phyloP scores from a whole-genome alignment of 1,139 yeast genomes.

The Kodamaea sp. region DNA sequence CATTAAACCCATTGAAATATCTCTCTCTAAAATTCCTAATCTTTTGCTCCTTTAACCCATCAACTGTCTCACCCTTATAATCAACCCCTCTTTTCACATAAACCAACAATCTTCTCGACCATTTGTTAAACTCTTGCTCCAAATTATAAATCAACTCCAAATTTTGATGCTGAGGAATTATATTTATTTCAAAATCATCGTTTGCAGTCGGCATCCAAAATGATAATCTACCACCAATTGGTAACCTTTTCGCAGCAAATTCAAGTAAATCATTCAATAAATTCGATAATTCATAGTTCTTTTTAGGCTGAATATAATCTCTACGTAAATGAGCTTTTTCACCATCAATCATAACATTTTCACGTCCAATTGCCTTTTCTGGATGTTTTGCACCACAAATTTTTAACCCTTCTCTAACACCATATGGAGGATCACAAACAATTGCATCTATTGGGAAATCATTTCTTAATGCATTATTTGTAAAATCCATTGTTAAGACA shows the following conservation, averaged over 20 bases:
- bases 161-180: conserved; percentile 75
- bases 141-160: conserved; percentile 69
- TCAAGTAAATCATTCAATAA: conserved; percentile 71
- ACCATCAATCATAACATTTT: conserved; percentile 68
- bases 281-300: conserved; percentile 77
- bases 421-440: conserved; percentile 97
- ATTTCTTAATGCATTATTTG: conserved; percentile 75
- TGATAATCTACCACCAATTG: conserved; percentile 73
- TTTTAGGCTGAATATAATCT: conserved; percentile 90
- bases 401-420: conserved; percentile 91
- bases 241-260: conserved; percentile 70
- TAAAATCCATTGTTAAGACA: conserved; percentile 88
- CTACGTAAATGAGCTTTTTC: conserved; percentile 70
- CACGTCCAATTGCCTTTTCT: conserved; percentile 58
- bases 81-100: conserved; percentile 63
- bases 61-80: conserved; percentile 56
- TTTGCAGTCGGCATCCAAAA: conserved; percentile 99
- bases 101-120: conserved; percentile 84
- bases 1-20: conserved; percentile 68
- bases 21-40: conserved; percentile 70
- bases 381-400: conserved; percentile 82
- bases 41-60: conserved; percentile 39
- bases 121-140: conserved; percentile 85
- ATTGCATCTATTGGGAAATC: conserved; percentile 70
- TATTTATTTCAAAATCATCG: conserved; percentile 71